Evolutionary conservation across 768 basidiomycete genomes (phyloP).

Genomic region (Mycena capillaripes): DNA sequence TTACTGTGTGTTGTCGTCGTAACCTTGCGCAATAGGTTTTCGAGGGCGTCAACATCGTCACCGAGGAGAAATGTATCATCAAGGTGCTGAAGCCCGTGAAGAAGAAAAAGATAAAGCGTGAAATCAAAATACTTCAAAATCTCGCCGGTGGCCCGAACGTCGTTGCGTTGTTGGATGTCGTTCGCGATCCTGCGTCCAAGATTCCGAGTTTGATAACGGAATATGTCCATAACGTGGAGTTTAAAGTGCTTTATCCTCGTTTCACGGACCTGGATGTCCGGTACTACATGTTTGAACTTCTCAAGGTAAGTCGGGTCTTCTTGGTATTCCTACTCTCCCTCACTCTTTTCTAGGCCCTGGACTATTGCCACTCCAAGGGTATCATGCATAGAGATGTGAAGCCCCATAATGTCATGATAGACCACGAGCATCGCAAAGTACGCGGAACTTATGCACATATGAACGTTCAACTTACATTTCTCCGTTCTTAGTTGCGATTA

Average conservation of each 20-base stretch:
- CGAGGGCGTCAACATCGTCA: constrained; percentile 92
- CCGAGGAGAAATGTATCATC: constrained; percentile 96
- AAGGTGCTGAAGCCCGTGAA: constrained; percentile 99
- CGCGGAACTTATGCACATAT: constrained; percentile 35
- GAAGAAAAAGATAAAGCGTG: constrained; percentile 99
- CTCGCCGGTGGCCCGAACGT: constrained; percentile 96
- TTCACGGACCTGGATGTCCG: constrained; percentile 97
- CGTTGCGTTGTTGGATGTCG: constrained; percentile 93
- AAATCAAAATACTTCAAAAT: constrained; percentile 98
- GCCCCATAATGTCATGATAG: constrained; percentile 99
- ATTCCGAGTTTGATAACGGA: constrained; percentile 97
- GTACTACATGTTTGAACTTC: constrained; percentile 96
- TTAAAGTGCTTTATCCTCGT: constrained; percentile 95
- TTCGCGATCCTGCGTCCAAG: constrained; percentile 95
- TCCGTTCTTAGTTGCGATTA: constrained; percentile 78
- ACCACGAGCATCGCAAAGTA: constrained; percentile 96
- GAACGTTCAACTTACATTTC: constrained; percentile 25
- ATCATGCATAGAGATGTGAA: constrained; percentile 99
- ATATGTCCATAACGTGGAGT: constrained; percentile 98
- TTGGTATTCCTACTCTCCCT: constrained; percentile 20
- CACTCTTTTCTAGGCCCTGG: constrained; percentile 76
- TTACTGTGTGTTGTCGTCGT: constrained; percentile 28
- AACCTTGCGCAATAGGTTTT: constrained; percentile 72
- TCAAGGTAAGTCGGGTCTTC: constrained; percentile 72
- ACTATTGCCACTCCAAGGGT: constrained; percentile 98